Percentiles rank a stretch among this genome's conserved stretches.
phyloP scores from a whole-genome alignment of 1,139 yeast genomes.

The Taphrina wiesneri region DNA sequence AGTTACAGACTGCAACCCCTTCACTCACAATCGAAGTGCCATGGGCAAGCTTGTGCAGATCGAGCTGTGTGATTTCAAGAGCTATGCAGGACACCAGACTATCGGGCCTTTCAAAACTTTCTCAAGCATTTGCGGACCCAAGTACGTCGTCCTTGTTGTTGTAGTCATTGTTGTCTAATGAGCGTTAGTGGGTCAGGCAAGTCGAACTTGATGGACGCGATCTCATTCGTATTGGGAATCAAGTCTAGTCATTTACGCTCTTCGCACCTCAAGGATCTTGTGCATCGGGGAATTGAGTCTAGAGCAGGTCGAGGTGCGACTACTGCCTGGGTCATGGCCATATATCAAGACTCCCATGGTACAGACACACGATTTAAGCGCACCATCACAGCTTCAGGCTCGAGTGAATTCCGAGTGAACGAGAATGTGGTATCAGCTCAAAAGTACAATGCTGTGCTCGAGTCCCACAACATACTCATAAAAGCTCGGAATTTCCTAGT shows the following conservation, averaged over 20 bases:
- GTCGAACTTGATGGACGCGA: conserved; percentile 97
- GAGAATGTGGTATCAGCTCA: conserved; percentile 61
- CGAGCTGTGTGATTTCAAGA: conserved; percentile 82
- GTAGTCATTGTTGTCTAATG: too few relatives aligned
- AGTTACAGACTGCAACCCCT: too few relatives aligned
- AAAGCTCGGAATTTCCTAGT: conserved; percentile 91
- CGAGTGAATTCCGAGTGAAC: conserved; percentile 70
- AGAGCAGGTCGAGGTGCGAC: conserved; percentile 42
- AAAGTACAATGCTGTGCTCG: conserved; percentile 66
- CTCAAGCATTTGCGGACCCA: conserved; percentile 93
- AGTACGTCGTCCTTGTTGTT: conserved; percentile 53
- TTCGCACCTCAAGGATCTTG: conserved; percentile 66
- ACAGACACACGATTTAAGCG: conserved; percentile 38
- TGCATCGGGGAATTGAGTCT: conserved; percentile 65
- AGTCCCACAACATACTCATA: conserved; percentile 78
- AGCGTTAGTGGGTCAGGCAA: conserved; percentile 72
- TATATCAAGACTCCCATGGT: conserved; percentile 64
- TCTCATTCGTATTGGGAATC: conserved; percentile 90
- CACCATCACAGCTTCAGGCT: conserved; percentile 36
- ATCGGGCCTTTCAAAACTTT: conserved; percentile 74
- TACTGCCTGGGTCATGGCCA: conserved; percentile 77
- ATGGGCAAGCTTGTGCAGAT: conserved; percentile 80
- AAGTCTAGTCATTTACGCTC: conserved; percentile 77
- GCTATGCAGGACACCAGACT: conserved; percentile 72
- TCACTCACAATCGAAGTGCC: neutral